Percentiles rank a stretch among this genome's conserved stretches.
Evolutionary conservation across 495 filamentous ascomycete genomes (phyloP).

Genomic region (Podospora pseudopauciseta): DNA sequence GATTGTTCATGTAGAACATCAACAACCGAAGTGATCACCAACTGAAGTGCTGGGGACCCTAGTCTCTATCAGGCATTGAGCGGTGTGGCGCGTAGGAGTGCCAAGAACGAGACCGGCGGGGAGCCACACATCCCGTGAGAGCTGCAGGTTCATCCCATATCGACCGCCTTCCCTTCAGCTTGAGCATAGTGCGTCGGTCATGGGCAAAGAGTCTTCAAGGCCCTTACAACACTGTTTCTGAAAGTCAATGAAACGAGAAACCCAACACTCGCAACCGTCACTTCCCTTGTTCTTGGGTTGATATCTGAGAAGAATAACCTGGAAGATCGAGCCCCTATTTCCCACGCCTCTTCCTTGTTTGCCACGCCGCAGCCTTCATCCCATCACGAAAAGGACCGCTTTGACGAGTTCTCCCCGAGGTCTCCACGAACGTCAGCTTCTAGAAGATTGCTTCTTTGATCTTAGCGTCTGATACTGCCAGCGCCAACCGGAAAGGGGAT

Average conservation of each 20-base stretch:
- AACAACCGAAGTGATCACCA: slow-evolving; percentile 2
- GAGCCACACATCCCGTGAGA: slow-evolving; percentile 1
- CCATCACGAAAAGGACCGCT: background rate
- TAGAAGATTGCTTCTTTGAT: slow-evolving; percentile 24
- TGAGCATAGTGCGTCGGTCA: background rate
- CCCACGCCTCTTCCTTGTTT: background rate
- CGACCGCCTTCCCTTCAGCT: background rate
- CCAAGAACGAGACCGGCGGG: background rate
- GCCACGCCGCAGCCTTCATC: slow-evolving; percentile 2
- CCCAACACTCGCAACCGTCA: background rate
- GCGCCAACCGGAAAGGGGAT: background rate
- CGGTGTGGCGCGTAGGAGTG: background rate
- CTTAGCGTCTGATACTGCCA: slow-evolving; percentile 8
- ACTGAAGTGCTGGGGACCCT: background rate
- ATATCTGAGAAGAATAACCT: background rate
- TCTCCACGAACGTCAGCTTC: slow-evolving; percentile 14
- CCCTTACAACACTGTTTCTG: background rate
- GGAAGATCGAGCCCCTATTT: background rate
- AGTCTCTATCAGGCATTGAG: background rate
- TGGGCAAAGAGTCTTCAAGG: background rate
- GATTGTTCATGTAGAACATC: background rate
- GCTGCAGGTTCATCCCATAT: background rate
- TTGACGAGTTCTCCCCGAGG: background rate
- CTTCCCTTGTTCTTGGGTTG: background rate
- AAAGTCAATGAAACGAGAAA: background rate